These are phyloP conservation scores for Coemansia interrupta DNA, from an alignment of 192 early-diverging fungal genomes.

Conservation along the genomic window DNA sequence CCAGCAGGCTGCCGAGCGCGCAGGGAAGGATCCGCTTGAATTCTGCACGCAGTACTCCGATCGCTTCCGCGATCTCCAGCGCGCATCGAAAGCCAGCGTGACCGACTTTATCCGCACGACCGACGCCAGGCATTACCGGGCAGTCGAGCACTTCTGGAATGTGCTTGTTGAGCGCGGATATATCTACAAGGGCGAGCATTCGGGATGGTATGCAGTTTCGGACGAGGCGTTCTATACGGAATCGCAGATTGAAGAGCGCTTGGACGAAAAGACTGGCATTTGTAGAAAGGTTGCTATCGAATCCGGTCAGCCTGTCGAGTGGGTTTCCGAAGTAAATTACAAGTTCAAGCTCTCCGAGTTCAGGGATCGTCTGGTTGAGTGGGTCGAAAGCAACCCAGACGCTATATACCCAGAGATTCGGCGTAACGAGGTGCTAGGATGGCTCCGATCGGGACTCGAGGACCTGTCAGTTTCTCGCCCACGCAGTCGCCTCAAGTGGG, in stretches of 20 bases:
- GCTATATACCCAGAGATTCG: constrained; percentile 64
- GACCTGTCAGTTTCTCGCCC: constrained; percentile 89
- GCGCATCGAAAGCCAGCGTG: constrained; percentile 67
- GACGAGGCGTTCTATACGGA: constrained; percentile 89
- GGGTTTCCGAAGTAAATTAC: constrained; percentile 91
- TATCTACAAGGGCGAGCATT: constrained; percentile 87
- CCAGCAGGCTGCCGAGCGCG: constrained; percentile 77
- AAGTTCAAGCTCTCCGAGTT: constrained; percentile 79
- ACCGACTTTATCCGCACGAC: constrained; percentile 88
- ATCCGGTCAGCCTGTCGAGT: constrained; percentile 80
- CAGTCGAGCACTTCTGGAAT: constrained; percentile 76
- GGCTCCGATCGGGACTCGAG: constrained; percentile 56
- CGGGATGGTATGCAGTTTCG: constrained; percentile 94
- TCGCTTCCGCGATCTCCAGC: constrained; percentile 58
- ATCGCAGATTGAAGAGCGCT: constrained; percentile 66
- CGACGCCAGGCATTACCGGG: constrained; percentile 63
- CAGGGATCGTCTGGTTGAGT: constrained; percentile 57
- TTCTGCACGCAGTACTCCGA: constrained; percentile 76
- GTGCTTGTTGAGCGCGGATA: constrained; percentile 63
- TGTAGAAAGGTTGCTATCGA: constrained; percentile 60
- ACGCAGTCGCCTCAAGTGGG: constrained; percentile 76
- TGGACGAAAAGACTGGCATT: constrained; percentile 24
- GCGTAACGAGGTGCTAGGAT: constrained; percentile 63
- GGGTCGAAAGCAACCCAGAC: constrained; percentile 67
- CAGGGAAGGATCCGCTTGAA: constrained; percentile 56